These are phyloP conservation scores for Marasmius tenuissimus DNA, from an alignment of 1,284 basidiomycete species.

Conservation along the genomic window DNA sequence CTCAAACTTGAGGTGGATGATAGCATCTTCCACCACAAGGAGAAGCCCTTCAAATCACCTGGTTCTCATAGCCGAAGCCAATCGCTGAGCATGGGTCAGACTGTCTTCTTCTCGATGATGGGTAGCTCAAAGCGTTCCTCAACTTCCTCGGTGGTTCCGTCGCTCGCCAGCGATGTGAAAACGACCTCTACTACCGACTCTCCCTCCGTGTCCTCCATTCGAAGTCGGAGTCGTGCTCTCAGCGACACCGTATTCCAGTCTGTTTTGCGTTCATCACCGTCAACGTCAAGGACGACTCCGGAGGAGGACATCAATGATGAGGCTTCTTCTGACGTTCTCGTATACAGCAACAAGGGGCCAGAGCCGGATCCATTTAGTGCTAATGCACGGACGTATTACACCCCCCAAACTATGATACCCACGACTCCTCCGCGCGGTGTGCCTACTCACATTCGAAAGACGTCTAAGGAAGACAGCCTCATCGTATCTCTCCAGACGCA, in stretches of 20 bases:
- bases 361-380: constrained; percentile 73
- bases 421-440: constrained; percentile 56
- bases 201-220: constrained; percentile 30
- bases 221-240: constrained; percentile 49
- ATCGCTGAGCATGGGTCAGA: constrained; percentile 64
- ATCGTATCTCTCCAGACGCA: constrained; percentile 73
- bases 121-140: constrained; percentile 21
- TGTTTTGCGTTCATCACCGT: constrained; percentile 38
- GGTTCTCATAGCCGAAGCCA: constrained; percentile 49
- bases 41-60: constrained; percentile 34
- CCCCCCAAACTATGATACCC: constrained; percentile 68
- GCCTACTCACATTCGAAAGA: constrained; percentile 53
- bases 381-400: constrained; percentile 74
- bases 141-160: constrained; percentile 22
- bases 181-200: constrained; percentile 23
- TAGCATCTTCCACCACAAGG: constrained; percentile 26
- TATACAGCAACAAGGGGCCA: constrained; percentile 38
- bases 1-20: constrained; percentile 13
- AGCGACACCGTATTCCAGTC: constrained; percentile 65
- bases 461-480: constrained; percentile 67
- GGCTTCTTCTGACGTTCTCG: constrained; percentile 43
- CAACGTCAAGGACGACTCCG: constrained; percentile 28
- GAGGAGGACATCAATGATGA: constrained; percentile 65
- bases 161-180: constrained; percentile 16
- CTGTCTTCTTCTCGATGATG: constrained; percentile 51